phyloP scores from a whole-genome alignment of 1,139 yeast genomes.

The Kazachstania sp. region DNA sequence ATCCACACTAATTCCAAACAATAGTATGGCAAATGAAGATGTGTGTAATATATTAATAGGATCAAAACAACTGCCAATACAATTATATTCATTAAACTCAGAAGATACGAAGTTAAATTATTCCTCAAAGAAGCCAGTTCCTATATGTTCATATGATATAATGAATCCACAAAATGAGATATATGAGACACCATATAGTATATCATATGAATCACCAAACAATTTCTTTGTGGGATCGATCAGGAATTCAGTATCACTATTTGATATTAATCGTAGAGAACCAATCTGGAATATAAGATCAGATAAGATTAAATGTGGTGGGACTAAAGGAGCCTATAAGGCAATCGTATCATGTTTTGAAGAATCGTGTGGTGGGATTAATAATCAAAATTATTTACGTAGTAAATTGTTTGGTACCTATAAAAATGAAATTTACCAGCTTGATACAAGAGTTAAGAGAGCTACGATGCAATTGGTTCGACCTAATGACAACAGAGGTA shows the following conservation, averaged over 20 bases:
- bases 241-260: conserved; percentile 21
- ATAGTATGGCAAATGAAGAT: too few relatives aligned
- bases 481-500: conserved; percentile 4
- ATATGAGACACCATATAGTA: conserved; percentile 19
- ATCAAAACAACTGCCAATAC: conserved; percentile 22
- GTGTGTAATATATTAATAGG: conserved; percentile 14
- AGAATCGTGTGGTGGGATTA: conserved; percentile 6
- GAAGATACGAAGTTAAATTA: background rate
- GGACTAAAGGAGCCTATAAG: conserved; percentile 8
- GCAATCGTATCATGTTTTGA: conserved; percentile 28
- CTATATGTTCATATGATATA: conserved; percentile 13
- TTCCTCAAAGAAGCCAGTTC: background rate
- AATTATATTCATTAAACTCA: conserved; percentile 15
- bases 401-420: conserved; percentile 20
- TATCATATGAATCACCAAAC: conserved; percentile 11
- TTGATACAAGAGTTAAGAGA: background rate
- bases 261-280: conserved; percentile 15
- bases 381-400: background rate
- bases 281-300: conserved; percentile 17
- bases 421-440: conserved; percentile 21
- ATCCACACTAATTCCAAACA: conserved; percentile 19
- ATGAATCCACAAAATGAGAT: conserved; percentile 18
- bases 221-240: conserved; percentile 21
- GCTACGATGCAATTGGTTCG: background rate
- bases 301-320: conserved; percentile 5